Conservation (phyloP, 305 asterid species). For the Fraxinus dipetala region DNA sequence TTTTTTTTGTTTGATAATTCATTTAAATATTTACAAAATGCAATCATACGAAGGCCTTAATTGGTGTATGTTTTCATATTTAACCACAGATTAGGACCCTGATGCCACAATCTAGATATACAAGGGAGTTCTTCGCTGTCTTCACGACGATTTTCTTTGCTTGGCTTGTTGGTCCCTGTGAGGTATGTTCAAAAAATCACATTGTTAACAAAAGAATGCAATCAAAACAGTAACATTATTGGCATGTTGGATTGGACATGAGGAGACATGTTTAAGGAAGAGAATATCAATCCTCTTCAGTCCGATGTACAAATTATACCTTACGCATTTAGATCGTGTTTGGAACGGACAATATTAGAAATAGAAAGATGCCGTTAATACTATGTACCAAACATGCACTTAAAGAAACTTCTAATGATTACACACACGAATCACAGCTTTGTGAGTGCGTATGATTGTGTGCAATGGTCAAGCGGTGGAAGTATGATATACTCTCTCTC, state of each 20-base stretch:
- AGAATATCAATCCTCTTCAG: background rate
- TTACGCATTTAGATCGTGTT: background rate
- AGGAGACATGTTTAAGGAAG: background rate
- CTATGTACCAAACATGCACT: background rate
- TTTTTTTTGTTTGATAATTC: background rate
- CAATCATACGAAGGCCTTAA: background rate
- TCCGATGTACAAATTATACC: background rate
- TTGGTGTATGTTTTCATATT: background rate
- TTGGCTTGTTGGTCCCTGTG: slow-evolving; percentile 88
- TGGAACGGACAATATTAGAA: background rate
- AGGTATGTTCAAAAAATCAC: slow-evolving; percentile 34
- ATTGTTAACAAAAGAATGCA: background rate
- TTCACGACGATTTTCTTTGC: slow-evolving; percentile 79
- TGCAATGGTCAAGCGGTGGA: background rate
- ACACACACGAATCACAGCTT: background rate
- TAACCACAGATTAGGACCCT: slow-evolving; percentile 47
- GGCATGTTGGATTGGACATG: background rate
- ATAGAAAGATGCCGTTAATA: background rate
- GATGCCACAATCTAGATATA: slow-evolving; percentile 55
- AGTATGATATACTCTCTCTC: background rate
- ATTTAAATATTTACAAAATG: background rate
- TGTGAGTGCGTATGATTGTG: background rate
- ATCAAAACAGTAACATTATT: background rate
- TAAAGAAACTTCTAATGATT: background rate
- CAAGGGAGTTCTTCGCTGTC: slow-evolving; percentile 66